Evolutionary conservation across 2,329 filamentous ascomycete genomes (phyloP).

Genomic region (Bipolaris victoriae): DNA sequence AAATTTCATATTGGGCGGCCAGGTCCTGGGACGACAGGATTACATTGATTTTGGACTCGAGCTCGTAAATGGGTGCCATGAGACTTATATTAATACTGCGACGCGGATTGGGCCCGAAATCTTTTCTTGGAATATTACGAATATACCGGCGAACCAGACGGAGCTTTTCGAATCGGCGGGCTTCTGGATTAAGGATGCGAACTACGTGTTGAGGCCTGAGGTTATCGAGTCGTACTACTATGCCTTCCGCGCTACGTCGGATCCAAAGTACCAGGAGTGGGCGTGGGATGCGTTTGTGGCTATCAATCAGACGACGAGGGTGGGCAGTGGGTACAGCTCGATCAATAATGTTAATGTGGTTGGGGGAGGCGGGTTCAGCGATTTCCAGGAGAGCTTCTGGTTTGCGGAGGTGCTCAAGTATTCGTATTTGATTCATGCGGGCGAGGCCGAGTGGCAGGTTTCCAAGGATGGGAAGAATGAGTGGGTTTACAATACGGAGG

Average conservation of each 20-base stretch:
- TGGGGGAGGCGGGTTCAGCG: conserved; percentile 65
- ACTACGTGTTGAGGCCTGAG: conserved; percentile 77
- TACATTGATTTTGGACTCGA: conserved; percentile 77
- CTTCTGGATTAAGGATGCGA: conserved; percentile 69
- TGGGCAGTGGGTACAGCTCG: conserved; percentile 70
- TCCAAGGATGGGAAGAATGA: conserved; percentile 56
- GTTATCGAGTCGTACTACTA: conserved; percentile 88
- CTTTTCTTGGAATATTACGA: conserved; percentile 48
- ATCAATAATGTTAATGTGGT: conserved; percentile 69
- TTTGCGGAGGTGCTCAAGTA: conserved; percentile 91
- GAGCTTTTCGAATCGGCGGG: conserved; percentile 71
- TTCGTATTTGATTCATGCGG: conserved; percentile 70
- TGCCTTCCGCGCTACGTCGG: conserved; percentile 78
- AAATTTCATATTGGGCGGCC: conserved; percentile 82
- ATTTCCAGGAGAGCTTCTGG: conserved; percentile 87
- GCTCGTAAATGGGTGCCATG: conserved; percentile 74
- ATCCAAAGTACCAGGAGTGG: conserved; percentile 80
- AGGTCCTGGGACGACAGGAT: conserved; percentile 67
- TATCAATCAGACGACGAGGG: conserved; percentile 68
- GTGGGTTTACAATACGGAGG: conserved; percentile 70
- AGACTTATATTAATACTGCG: conserved; percentile 71
- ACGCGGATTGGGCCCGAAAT: conserved; percentile 79
- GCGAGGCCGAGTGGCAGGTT: conserved; percentile 66
- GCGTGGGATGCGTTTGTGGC: conserved; percentile 78
- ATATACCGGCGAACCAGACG: conserved; percentile 46